Base-by-base conservation (phyloP, 2,329 filamentous ascomycete species). In the Colletotrichum spinosum region DNA sequence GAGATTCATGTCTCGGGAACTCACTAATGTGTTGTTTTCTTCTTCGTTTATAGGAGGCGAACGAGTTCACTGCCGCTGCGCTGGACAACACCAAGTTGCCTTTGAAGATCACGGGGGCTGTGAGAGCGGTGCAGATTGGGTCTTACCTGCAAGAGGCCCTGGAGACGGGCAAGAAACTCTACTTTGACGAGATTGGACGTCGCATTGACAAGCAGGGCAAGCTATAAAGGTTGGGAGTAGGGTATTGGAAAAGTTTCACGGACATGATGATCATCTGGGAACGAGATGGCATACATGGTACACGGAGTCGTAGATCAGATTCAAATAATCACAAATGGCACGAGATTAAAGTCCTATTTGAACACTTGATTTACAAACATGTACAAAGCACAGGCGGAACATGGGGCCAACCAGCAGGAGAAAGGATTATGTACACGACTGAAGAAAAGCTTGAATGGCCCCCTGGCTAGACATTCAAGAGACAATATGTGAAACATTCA, bases 61-160 rank as follows among this genome's bases (percentile, higher is more conserved):
- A 88, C 61, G 87, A 90, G 74, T 91, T 90, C 68, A 87, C 86
- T 0, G 84, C 82, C 11, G 81, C 79, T 13, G 86, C 86, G 60
- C 75, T 91, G 45, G 86, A 90, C 66, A 76, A 85, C 68, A 85
- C 76, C 12, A 75, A 80, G 37, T 75, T 88, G 49, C 87, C 87
- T 0, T 80, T 90, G 69, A 84, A 85, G 74, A 72, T 90, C 49
- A 75, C 77, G 34, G 85, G 86, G 11, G 87, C 87, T 4, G 85
- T 90, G n/a, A 80, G 85, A 68, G 83, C 86, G 0, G 82, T 91
- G 7, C 80, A 81, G 72, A 90, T 91, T 75, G 89, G 86, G 0
- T 82, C 82, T 49, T 86, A 85, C 7, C 72, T 90, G 68, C 87
- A 90, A 72, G 84, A 89, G 72, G 80, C 81, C 8, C 73, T 90